phyloP scores from a whole-genome alignment of 208 protist genomes.

The Angomonas deanei region DNA sequence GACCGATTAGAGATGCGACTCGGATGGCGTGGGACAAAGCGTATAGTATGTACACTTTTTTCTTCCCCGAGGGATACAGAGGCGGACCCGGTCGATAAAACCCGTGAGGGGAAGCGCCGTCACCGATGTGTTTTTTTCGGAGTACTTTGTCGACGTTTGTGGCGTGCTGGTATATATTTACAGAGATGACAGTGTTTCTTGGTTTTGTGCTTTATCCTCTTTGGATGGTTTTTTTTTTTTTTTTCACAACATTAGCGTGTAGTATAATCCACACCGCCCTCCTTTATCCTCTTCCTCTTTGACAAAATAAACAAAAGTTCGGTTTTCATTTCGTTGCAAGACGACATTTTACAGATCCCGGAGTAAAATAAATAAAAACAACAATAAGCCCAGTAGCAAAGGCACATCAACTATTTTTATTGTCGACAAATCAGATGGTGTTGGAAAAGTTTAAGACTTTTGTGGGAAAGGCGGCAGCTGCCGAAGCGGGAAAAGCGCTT shows the following conservation, averaged over 20 bases:
- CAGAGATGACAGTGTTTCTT: constrained; percentile 8
- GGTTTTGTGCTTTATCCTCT: constrained; percentile 1
- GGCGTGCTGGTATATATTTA: background rate
- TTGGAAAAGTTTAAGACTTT: constrained; percentile 76
- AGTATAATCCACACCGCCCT: background rate
- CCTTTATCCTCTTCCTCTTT: too few species aligned
- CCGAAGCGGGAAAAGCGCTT: constrained; percentile 37
- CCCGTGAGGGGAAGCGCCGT: background rate
- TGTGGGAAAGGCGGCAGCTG: constrained; percentile 41
- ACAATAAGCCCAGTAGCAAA: too few species aligned
- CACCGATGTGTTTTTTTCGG: constrained; percentile 10
- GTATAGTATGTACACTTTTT: background rate
- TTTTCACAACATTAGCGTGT: too few species aligned
- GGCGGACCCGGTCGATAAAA: background rate
- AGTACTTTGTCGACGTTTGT: background rate
- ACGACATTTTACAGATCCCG: too few species aligned
- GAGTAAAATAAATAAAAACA: too few species aligned
- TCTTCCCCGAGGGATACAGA: constrained; percentile 6
- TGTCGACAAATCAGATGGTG: too few species aligned
- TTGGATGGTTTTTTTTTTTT: constrained; percentile 9
- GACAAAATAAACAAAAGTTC: too few species aligned
- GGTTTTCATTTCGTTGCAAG: too few species aligned
- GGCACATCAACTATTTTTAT: too few species aligned
- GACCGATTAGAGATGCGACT: background rate
- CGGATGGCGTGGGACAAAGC: background rate